These are phyloP conservation scores for Trypanosoma conorhini DNA, from an alignment of 208 protist species.

Conservation along the genomic window DNA sequence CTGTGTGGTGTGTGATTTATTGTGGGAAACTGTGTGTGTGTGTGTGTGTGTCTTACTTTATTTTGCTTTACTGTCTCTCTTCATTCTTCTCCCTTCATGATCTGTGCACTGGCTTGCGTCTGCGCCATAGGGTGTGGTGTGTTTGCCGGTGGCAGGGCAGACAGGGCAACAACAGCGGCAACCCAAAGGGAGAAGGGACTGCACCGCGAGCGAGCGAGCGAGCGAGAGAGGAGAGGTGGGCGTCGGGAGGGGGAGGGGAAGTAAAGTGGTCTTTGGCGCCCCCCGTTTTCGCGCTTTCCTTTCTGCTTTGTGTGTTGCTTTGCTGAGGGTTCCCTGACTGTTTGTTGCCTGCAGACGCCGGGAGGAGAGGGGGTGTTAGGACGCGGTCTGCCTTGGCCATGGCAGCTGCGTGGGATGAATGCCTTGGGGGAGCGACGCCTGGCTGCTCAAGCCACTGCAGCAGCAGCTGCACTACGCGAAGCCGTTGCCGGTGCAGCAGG, in stretches of 20 bases:
- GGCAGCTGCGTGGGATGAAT: constrained; percentile 31
- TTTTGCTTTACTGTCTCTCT: not conserved
- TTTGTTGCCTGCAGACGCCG: not conserved
- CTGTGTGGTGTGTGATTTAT: not conserved
- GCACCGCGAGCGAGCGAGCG: not conserved
- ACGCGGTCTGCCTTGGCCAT: not conserved
- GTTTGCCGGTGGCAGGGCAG: not conserved
- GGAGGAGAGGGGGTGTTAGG: constrained; percentile 9
- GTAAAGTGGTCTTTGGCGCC: too few species aligned
- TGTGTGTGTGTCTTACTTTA: not conserved
- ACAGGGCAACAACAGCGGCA: not conserved
- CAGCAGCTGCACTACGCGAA: constrained; percentile 51
- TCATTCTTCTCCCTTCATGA: constrained; percentile 5
- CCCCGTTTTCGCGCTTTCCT: too few species aligned
- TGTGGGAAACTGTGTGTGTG: not conserved
- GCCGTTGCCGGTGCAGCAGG: constrained; percentile 83
- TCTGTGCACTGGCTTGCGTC: not conserved
- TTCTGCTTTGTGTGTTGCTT: constrained; percentile 1
- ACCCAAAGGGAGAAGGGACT: not conserved
- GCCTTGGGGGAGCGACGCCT: constrained; percentile 33
- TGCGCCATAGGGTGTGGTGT: constrained; percentile 16
- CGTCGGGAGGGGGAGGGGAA: not conserved
- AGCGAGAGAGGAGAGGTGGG: too few species aligned
- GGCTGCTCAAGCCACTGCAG: constrained; percentile 63
- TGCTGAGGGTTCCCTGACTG: constrained; percentile 15